Conservation (phyloP, 1,139 yeast species). For the Kodamaea plutei region DNA sequence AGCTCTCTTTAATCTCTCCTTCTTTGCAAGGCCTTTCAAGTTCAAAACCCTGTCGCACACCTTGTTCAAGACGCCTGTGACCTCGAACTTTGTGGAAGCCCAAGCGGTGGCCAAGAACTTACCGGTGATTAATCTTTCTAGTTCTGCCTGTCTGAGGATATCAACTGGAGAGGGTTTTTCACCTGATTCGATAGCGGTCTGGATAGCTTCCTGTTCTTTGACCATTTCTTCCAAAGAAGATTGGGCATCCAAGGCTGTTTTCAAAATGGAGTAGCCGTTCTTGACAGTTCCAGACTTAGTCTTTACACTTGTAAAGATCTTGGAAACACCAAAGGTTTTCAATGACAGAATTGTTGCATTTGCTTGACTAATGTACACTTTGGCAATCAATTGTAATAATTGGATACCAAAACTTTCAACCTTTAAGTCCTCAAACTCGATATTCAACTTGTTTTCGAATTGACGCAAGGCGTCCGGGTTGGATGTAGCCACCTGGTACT, state of each 20-base stretch:
- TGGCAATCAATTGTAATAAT: slow-evolving; percentile 54
- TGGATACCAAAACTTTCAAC: slow-evolving; percentile 48
- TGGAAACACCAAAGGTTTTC: slow-evolving; percentile 44
- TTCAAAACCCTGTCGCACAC: slow-evolving; percentile 59
- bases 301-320: slow-evolving; percentile 50
- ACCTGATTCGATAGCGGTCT: slow-evolving; percentile 31
- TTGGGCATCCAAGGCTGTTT: slow-evolving; percentile 44
- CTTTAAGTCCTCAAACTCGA: slow-evolving; percentile 59
- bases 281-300: slow-evolving; percentile 36
- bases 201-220: slow-evolving; percentile 47
- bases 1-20: slow-evolving; percentile 54
- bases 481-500: slow-evolving; percentile 24
- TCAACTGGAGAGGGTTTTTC: slow-evolving; percentile 38
- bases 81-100: slow-evolving; percentile 75
- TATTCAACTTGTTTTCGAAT: slow-evolving; percentile 39
- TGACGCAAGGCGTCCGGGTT: slow-evolving; percentile 32
- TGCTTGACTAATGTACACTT: slow-evolving; percentile 60
- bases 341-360: slow-evolving; percentile 34
- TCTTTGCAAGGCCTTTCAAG: slow-evolving; percentile 51
- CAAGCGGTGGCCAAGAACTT: slow-evolving; percentile 74
- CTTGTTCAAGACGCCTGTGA: slow-evolving; percentile 60
- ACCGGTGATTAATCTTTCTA: slow-evolving; percentile 65
- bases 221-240: slow-evolving; percentile 37
- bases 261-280: slow-evolving; percentile 37
- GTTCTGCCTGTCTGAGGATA: slow-evolving; percentile 52